Percentiles rank a stretch among this genome's conserved stretches.
Conservation (phyloP, 495 filamentous ascomycete genomes). For the Lasiosphaeria miniovina region DNA sequence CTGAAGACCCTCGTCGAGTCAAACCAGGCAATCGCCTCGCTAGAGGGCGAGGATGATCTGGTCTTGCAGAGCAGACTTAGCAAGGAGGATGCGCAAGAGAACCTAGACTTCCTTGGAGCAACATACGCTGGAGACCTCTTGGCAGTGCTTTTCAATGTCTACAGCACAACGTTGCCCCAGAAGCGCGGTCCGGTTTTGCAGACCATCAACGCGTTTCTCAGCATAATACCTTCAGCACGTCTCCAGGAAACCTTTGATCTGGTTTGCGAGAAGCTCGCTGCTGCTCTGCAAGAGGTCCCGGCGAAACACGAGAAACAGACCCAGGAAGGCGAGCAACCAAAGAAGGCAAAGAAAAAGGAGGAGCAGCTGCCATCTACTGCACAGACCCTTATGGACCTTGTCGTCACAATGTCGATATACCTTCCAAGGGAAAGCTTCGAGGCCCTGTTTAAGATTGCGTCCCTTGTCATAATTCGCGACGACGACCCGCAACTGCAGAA, state of each 20-base stretch:
- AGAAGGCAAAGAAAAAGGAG: slow-evolving; percentile 53
- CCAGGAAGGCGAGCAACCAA: slow-evolving; percentile 53
- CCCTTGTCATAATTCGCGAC: slow-evolving; percentile 69
- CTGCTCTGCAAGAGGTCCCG: slow-evolving; percentile 61
- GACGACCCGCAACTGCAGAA: slow-evolving; percentile 95
- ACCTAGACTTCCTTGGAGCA: slow-evolving; percentile 69
- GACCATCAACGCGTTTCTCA: slow-evolving; percentile 90
- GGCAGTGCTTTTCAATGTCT: slow-evolving; percentile 96
- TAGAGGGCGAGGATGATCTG: slow-evolving; percentile 59
- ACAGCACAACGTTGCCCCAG: slow-evolving; percentile 90
- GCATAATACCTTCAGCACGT: slow-evolving; percentile 72
- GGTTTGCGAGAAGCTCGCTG: slow-evolving; percentile 78
- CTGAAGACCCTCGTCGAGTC: slow-evolving; percentile 87
- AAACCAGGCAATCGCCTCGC: slow-evolving; percentile 72
- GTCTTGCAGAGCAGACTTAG: slow-evolving; percentile 69
- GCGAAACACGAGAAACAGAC: slow-evolving; percentile 35
- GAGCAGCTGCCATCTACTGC: slow-evolving; percentile 85
- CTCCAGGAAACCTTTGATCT: slow-evolving; percentile 82
- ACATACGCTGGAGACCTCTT: slow-evolving; percentile 80
- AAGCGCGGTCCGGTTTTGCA: slow-evolving; percentile 84
- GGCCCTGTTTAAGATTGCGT: slow-evolving; percentile 77
- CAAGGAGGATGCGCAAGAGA: slow-evolving; percentile 69
- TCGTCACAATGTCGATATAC: slow-evolving; percentile 93
- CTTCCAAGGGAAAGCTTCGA: slow-evolving; percentile 79
- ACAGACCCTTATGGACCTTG: slow-evolving; percentile 92